These are phyloP conservation scores for Aspergillus ellipticus DNA, from an alignment of 495 filamentous ascomycete genomes.

Conservation along the genomic window DNA sequence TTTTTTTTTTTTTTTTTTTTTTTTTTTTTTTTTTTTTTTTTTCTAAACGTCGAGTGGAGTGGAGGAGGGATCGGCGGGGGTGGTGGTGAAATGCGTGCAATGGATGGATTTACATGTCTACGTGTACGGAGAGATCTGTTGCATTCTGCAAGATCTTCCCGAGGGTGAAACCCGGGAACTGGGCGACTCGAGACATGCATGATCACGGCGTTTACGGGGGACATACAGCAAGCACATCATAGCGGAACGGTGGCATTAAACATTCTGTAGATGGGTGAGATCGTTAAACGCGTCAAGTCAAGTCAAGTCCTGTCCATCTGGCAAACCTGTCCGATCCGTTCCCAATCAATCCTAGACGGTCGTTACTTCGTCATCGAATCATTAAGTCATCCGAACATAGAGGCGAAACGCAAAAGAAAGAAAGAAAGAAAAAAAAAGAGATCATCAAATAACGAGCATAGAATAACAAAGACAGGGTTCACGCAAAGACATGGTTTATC, in stretches of 20 bases:
- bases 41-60: neutral
- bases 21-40: no score
- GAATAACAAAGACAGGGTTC: constrained; percentile 2
- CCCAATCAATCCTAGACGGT: neutral
- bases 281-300: neutral
- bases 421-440: constrained; percentile 4
- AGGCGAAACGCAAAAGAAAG: neutral
- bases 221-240: no score
- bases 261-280: neutral
- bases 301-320: neutral
- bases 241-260: neutral
- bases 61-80: neutral
- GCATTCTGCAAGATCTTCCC: neutral
- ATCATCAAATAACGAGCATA: neutral
- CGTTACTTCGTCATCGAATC: constrained; percentile 1
- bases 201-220: neutral
- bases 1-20: no score
- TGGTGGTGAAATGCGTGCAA: no score
- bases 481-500: constrained; percentile 26
- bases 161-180: neutral
- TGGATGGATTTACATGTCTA: no score
- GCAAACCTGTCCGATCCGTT: neutral
- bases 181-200: neutral
- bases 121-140: neutral
- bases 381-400: no score